phyloP scores from a whole-genome alignment of 2,329 filamentous ascomycete species.

The Fusarium drepaniforme region DNA sequence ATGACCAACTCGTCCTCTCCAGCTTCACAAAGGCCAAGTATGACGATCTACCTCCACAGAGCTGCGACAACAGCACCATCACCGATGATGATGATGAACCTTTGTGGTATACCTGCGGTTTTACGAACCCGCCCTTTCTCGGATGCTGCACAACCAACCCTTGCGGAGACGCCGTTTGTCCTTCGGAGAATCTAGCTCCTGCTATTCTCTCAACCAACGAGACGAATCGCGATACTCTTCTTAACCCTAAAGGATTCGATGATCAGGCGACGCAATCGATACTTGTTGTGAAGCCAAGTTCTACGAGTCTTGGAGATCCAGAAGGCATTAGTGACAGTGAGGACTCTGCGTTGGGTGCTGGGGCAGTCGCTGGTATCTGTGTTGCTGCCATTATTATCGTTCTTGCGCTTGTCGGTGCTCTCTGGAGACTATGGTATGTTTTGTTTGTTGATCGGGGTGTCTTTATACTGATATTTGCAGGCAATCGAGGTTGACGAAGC shows the following conservation, averaged over 20 bases:
- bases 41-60: conserved; percentile 43
- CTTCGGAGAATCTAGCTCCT: background rate
- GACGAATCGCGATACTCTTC: background rate
- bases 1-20: conserved; percentile 34
- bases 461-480: background rate
- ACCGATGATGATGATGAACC: background rate
- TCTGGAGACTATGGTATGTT: background rate
- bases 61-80: conserved; percentile 36
- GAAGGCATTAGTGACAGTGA: background rate
- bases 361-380: background rate
- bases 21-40: conserved; percentile 47
- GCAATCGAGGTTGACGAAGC: background rate
- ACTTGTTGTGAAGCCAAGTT: background rate
- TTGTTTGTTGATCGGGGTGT: background rate
- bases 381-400: background rate
- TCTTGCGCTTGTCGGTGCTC: background rate
- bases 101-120: conserved; percentile 50
- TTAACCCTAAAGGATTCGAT: background rate
- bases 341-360: background rate
- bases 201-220: background rate
- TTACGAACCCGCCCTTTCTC: conserved; percentile 48
- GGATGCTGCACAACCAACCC: conserved; percentile 49
- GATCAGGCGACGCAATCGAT: background rate
- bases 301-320: background rate
- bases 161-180: conserved; percentile 14